phyloP scores from a whole-genome alignment of 1,284 basidiomycete species.

The Marasmius fiardii region DNA sequence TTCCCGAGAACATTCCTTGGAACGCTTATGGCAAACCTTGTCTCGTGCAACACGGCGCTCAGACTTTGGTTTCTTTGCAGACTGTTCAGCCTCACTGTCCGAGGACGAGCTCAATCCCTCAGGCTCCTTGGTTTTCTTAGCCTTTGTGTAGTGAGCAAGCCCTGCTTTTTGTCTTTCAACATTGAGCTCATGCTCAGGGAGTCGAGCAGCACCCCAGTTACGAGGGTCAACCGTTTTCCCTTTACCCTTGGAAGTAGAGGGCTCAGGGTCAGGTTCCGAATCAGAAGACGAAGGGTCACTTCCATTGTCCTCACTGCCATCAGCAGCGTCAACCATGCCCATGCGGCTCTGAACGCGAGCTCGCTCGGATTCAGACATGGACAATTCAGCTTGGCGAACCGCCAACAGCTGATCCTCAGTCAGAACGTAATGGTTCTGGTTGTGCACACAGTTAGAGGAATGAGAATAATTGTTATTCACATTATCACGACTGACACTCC shows the following conservation, averaged over 20 bases:
- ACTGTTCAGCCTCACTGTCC: neutral
- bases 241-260: constrained; percentile 12
- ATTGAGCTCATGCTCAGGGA: constrained; percentile 15
- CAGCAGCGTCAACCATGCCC: neutral
- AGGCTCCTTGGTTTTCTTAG: neutral
- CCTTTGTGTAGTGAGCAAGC: constrained; percentile 8
- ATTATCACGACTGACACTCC: neutral
- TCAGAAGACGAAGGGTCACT: neutral
- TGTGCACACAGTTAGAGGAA: neutral
- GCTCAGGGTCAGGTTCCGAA: neutral
- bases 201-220: constrained; percentile 21
- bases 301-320: neutral
- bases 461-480: neutral
- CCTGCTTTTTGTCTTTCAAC: constrained; percentile 15
- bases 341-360: neutral
- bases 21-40: neutral
- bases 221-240: constrained; percentile 23
- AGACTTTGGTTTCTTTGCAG: neutral
- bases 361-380: neutral
- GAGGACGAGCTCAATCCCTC: neutral
- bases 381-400: neutral
- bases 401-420: neutral
- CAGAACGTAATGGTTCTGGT: neutral
- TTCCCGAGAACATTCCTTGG: neutral
- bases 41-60: neutral